Percentiles rank a stretch among this genome's conserved stretches.
Conservation (phyloP, 2,329 filamentous ascomycete species). For the Mollisia scopiformis region DNA sequence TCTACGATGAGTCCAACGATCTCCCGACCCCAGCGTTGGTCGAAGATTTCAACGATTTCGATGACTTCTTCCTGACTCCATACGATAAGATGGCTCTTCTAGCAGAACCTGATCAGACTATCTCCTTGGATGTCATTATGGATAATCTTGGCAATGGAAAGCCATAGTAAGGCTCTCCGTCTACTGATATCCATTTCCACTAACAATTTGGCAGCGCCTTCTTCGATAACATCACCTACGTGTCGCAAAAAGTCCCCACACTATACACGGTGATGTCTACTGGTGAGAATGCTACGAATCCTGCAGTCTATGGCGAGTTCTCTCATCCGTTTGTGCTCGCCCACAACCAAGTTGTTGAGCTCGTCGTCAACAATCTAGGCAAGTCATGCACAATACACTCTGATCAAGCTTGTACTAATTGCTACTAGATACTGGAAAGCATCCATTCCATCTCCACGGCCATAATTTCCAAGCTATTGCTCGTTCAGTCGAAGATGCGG, state of each 20-base stretch:
- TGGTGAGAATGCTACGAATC: conserved; percentile 55
- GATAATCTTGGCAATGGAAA: conserved; percentile 69
- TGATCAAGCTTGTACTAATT: not conserved
- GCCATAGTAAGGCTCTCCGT: conserved; percentile 55
- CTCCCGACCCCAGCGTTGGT: conserved; percentile 56
- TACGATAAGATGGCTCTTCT: conserved; percentile 65
- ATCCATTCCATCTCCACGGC: conserved; percentile 79
- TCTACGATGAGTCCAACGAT: conserved; percentile 52
- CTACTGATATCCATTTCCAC: not conserved
- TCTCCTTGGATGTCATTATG: conserved; percentile 68
- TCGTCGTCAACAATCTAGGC: conserved; percentile 74
- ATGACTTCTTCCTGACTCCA: conserved; percentile 74
- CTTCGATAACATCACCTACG: conserved; percentile 67
- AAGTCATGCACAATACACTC: not conserved
- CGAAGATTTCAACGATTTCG: conserved; percentile 67
- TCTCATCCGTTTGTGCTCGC: conserved; percentile 70
- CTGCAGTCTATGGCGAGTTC: conserved; percentile 66
- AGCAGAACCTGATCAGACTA: conserved; percentile 61
- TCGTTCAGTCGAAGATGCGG: conserved; percentile 60
- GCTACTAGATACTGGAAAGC: conserved; percentile 61
- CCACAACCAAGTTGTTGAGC: conserved; percentile 69
- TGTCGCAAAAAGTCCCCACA: conserved; percentile 65
- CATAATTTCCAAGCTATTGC: conserved; percentile 72
- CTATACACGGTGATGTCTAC: conserved; percentile 67
- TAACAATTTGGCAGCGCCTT: conserved; percentile 43